A percentile compares a stretch with the other conserved stretches of the same genome.
These are phyloP conservation scores for Citrus reticulata DNA, from an alignment of 345 rosid species.

Conservation along the genomic window DNA sequence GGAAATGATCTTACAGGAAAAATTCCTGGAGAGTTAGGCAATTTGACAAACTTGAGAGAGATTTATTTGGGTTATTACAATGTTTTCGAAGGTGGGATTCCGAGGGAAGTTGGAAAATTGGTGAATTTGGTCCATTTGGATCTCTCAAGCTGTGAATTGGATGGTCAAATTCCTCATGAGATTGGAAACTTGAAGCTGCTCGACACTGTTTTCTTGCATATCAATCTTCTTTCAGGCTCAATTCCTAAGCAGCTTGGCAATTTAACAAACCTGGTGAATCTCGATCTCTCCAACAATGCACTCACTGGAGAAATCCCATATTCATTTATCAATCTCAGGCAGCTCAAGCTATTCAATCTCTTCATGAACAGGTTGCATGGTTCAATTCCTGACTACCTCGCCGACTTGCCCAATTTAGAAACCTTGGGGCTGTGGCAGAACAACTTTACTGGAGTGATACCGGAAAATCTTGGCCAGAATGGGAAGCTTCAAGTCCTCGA, in stretches of 20 bases:
- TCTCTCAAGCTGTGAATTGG: slow-evolving; percentile 49
- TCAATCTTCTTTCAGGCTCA: slow-evolving; percentile 42
- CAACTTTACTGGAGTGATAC: slow-evolving; percentile 66
- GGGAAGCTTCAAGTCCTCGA: slow-evolving; percentile 51
- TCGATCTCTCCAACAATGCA: slow-evolving; percentile 61
- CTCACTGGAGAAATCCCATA: slow-evolving; percentile 57
- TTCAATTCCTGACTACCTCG: slow-evolving; percentile 47
- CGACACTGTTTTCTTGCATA: slow-evolving; percentile 54
- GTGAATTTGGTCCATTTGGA: slow-evolving; percentile 51
- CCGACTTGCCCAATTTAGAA: slow-evolving; percentile 47
- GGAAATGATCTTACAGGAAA: slow-evolving; percentile 55
- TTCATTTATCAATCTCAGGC: slow-evolving; percentile 37
- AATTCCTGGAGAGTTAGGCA: slow-evolving; percentile 57
- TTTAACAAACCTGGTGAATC: slow-evolving; percentile 41
- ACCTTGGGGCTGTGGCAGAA: slow-evolving; percentile 56
- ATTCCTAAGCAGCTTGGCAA: slow-evolving; percentile 57
- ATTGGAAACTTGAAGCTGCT: slow-evolving; percentile 48
- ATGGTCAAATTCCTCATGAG: slow-evolving; percentile 49
- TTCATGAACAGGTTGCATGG: slow-evolving; percentile 66
- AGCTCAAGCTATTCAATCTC: slow-evolving; percentile 48
- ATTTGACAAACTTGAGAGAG: slow-evolving; percentile 45
- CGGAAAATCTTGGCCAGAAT: slow-evolving; percentile 49
- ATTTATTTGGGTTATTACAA: slow-evolving; percentile 61
- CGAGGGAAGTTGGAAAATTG: slow-evolving; percentile 49
- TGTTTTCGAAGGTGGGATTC: slow-evolving; percentile 53